phyloP scores from a whole-genome alignment of 176 grass and related monocot species.

The Thinopyrum elongatum region DNA sequence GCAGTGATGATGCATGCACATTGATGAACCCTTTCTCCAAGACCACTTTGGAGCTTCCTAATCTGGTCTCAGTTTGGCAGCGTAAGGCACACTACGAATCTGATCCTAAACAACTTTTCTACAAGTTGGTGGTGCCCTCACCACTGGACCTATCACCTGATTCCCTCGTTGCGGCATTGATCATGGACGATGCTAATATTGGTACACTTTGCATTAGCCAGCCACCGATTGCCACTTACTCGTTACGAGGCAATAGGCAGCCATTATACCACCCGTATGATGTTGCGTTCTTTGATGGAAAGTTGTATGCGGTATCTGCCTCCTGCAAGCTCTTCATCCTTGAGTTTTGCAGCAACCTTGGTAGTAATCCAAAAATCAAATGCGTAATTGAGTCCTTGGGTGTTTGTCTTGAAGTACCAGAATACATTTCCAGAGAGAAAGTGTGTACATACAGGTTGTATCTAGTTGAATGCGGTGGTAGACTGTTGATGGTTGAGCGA shows the following conservation, averaged over 20 bases:
- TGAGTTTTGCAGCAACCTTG: too few species aligned
- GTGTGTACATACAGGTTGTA: neutral
- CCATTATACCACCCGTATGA: neutral
- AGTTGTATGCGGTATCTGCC: neutral
- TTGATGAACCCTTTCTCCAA: constrained; percentile 5
- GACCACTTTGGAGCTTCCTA: neutral
- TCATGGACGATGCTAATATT: neutral
- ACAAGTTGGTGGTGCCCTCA: neutral
- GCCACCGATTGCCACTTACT: neutral
- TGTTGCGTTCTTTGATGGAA: neutral
- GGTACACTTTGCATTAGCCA: neutral
- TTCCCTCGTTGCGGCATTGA: neutral
- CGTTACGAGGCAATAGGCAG: neutral
- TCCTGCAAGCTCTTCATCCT: neutral
- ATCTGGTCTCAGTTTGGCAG: neutral
- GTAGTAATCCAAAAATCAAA: too few species aligned
- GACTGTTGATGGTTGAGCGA: neutral
- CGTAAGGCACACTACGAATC: neutral
- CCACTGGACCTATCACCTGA: neutral
- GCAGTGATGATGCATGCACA: neutral
- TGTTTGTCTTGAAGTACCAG: neutral
- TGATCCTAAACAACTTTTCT: neutral
- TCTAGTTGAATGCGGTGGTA: neutral
- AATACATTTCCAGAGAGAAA: neutral
- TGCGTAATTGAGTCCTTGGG: neutral